Percentiles rank a stretch among this genome's conserved stretches.
phyloP scores from a whole-genome alignment of 106 monocot species.

The Dendrobium huoshanense region DNA sequence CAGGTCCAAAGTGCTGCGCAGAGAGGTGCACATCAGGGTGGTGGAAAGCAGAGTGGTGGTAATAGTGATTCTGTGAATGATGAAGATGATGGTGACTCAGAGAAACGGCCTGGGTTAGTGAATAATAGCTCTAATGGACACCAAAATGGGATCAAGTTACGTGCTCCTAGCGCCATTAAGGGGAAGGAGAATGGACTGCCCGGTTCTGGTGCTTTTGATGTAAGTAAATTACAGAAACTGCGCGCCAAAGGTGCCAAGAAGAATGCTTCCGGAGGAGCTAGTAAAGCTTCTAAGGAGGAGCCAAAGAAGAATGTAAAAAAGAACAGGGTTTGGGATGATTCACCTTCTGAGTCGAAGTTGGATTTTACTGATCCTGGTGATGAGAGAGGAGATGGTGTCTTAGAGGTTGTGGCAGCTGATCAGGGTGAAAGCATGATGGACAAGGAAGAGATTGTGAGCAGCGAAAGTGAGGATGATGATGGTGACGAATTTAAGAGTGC shows the following conservation, averaged over 20 bases:
- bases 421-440: conserved; percentile 99
- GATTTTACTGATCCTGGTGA: conserved; percentile 78
- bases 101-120: conserved; percentile 16
- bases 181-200: conserved; percentile 62
- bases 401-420: conserved; percentile 40
- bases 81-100: conserved; percentile 49
- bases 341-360: conserved; percentile 47
- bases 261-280: conserved; percentile 11
- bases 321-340: conserved; percentile 92
- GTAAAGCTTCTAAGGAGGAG: conserved; percentile 29
- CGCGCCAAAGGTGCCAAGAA: conserved; percentile 71
- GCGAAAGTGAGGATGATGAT: conserved; percentile 80
- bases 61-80: conserved; percentile 36
- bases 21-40: conserved; percentile 13
- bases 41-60: conserved; percentile 17
- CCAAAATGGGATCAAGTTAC: conserved; percentile 24
- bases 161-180: conserved; percentile 23
- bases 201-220: conserved; percentile 76
- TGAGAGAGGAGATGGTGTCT: conserved; percentile 68
- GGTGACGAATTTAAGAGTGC: conserved; percentile 45
- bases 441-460: conserved; percentile 68
- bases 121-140: conserved; percentile 34
- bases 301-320: conserved; percentile 71
- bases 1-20: conserved; percentile 18
- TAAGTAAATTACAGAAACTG: conserved; percentile 85